Evolutionary conservation across 495 filamentous ascomycete species (phyloP), one percentile per base, ranked within the genome.

Genomic region (Beverwykella pulmonaria): DNA sequence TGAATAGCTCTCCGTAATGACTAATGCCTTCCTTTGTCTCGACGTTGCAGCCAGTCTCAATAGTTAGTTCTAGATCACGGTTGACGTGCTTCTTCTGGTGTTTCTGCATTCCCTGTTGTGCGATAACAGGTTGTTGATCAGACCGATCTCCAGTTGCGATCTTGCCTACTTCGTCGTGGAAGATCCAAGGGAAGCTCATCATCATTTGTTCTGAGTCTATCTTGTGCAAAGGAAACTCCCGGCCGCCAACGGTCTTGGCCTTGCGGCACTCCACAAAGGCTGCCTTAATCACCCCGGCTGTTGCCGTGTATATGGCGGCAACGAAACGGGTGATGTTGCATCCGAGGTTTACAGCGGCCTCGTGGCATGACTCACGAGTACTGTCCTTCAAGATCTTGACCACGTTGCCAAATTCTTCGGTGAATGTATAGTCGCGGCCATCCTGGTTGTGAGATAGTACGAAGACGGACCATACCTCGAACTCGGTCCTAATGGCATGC

Each of bases 101-200:
- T 19, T 64, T 58, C 20, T 48, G 4, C 4, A 46, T 19, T 8
- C 39, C 41, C 30, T 65, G 67, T 12, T 26, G 48, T 3, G 39
- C 19, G 1, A 46, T n/a, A 17, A 15, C 26, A 22, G 25, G 17
- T 26, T 25, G 47, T 22, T 12, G 44, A 22, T 26, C 15, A 5
- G 41, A 26, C 7, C 19, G 59, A 15, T 20, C 32, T 3, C 61
- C 27, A 36, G 47, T 71, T 22, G 90, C 93, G 64, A 98, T 88
- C 34, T 81, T 82, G 5, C 91, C 90, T 1, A 99, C 82, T 56
- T 91, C 80, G 32, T 83, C 77, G 0, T 83, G 78, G 58, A 98
- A 95, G 9, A 98, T 73, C 95, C 94, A 99, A 0, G 94, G 93
- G 70, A 97, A 98, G 69, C 87, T 93, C 71, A 97, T 94, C 23